These are phyloP conservation scores for Raffaelea deltoideospora DNA, from an alignment of 2,329 filamentous ascomycete species.

Conservation along the genomic window DNA sequence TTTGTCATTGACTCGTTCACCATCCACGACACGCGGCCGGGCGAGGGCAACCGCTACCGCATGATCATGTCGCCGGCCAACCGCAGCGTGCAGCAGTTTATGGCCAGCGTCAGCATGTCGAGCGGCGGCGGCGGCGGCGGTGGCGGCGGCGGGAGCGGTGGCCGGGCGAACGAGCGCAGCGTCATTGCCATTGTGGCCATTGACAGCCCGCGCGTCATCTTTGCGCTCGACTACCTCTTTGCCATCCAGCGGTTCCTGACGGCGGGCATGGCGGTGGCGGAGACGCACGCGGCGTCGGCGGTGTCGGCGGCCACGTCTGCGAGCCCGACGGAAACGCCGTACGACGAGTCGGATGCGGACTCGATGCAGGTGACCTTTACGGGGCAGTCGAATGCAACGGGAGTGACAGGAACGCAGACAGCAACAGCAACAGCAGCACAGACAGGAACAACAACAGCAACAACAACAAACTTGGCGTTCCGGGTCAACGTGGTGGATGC, in stretches of 20 bases:
- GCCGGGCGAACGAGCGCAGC: constrained; percentile 59
- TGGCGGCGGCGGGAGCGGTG: too few species aligned
- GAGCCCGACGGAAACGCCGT: constrained; percentile 31
- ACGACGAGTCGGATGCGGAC: constrained; percentile 45
- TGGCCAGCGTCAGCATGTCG: constrained; percentile 91
- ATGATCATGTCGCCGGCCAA: constrained; percentile 98
- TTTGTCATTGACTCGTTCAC: constrained; percentile 88
- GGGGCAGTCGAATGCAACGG: constrained; percentile 17
- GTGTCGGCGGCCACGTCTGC: too few species aligned
- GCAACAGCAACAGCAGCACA: constrained; percentile 5
- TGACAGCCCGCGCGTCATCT: constrained; percentile 86
- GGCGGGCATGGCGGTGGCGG: constrained; percentile 52
- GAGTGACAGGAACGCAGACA: constrained; percentile 10
- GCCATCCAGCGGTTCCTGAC: constrained; percentile 74
- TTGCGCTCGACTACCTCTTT: constrained; percentile 91
- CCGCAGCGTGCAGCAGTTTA: constrained; percentile 90
- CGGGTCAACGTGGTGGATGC: constrained; percentile 90
- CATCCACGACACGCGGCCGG: constrained; percentile 78
- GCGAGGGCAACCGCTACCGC: constrained; percentile 86
- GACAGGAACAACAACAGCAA: constrained; percentile 5
- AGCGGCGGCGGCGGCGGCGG: too few species aligned
- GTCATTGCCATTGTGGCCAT: constrained; percentile 85
- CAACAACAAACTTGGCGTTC: constrained; percentile 65
- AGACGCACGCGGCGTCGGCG: constrained; percentile 30
- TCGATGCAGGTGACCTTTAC: constrained; percentile 35